Base-by-base conservation (phyloP, 495 filamentous ascomycete genomes). In the Aspergillus mulundensis region DNA sequence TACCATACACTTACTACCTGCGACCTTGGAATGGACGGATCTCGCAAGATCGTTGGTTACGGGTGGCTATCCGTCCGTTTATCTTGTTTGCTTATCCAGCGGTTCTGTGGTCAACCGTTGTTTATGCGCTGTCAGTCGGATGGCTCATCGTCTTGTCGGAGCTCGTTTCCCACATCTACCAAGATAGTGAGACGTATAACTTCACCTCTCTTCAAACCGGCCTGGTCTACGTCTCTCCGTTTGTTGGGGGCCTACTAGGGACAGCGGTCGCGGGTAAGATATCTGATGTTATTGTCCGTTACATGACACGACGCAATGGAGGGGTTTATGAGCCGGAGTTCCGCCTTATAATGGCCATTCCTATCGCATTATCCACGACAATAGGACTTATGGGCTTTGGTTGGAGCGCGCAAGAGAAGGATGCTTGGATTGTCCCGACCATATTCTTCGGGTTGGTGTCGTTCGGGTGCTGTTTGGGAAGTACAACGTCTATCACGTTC, bases 261-360 rank as follows among this genome's bases (percentile, higher is more conserved):
- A 95, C 94, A 0, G 91, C 86, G 0, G 88, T 96, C 0, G 93
- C 94, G 1, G 94, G 94, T 23, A 89, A 88, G 66, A 83, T 96
- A 16, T 91, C 88, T 2, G 94, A 98, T 62, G 69, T 91, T 24
- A 83, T 97, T 46, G 90, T 91, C 5, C 83, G 81, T 48, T 84
- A 68, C 15, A 89, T 98, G 85, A 83, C 87, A 7, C 78, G 83
- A 15, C 80, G 84, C n/a, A 98, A 98, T 61, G 89, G 86, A 15
- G 94, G 94, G 7, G 77, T 98, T 14, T 98, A 97, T 70, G 94
- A 97, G 71, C 93, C 93, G 2, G 93, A 98, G 72, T 97, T 96
- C 70, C 80, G 93, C 20, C 81, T 97, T 12, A 84, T 96, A 50
- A 97, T 98, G 93, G 90, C 85, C 2, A 72, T 87, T 24, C 93